A percentile compares a stretch with the other conserved stretches of the same genome.
phyloP scores from a whole-genome alignment of 192 early-diverging fungal genomes.

The Coemansia interrupta region DNA sequence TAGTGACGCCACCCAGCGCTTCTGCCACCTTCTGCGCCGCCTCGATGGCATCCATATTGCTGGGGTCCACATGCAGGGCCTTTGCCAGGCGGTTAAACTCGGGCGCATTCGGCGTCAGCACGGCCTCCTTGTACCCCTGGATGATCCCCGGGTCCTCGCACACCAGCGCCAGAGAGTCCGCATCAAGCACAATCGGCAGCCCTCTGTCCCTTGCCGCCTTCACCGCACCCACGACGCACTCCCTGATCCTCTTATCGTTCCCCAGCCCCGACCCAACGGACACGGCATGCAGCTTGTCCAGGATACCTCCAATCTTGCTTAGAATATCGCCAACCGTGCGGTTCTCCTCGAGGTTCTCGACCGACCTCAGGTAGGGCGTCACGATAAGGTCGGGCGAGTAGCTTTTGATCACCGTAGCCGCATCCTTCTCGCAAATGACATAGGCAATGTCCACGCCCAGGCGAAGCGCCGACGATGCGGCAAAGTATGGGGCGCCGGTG shows the following conservation, averaged over 20 bases:
- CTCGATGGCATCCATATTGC: conserved; percentile 18
- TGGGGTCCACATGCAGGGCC: conserved; percentile 47
- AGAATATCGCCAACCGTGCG: conserved; percentile 7
- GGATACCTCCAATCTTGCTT: conserved; percentile 52
- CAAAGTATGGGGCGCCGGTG: conserved; percentile 93
- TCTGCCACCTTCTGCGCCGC: conserved; percentile 55
- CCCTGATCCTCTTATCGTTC: conserved; percentile 65
- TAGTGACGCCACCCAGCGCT: conserved; percentile 71
- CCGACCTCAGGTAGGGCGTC: conserved; percentile 72
- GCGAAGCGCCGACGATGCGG: conserved; percentile 17
- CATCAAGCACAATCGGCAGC: conserved; percentile 86
- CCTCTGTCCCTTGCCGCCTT: conserved; percentile 56
- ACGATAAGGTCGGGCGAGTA: conserved; percentile 90
- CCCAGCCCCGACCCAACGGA: conserved; percentile 91
- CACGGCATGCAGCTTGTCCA: conserved; percentile 76
- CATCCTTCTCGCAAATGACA: conserved; percentile 79
- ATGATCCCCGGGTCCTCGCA: conserved; percentile 68
- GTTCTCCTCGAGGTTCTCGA: conserved; percentile 7
- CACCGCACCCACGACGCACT: conserved; percentile 67
- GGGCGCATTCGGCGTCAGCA: conserved; percentile 85
- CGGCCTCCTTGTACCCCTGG: conserved; percentile 64
- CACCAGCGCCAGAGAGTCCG: conserved; percentile 83
- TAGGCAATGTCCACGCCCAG: conserved; percentile 84
- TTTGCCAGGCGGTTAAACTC: conserved; percentile 81
- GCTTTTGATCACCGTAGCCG: conserved; percentile 73